Base-by-base conservation (phyloP, 2,329 filamentous ascomycete species). In the Diaporthe aspalathi region DNA sequence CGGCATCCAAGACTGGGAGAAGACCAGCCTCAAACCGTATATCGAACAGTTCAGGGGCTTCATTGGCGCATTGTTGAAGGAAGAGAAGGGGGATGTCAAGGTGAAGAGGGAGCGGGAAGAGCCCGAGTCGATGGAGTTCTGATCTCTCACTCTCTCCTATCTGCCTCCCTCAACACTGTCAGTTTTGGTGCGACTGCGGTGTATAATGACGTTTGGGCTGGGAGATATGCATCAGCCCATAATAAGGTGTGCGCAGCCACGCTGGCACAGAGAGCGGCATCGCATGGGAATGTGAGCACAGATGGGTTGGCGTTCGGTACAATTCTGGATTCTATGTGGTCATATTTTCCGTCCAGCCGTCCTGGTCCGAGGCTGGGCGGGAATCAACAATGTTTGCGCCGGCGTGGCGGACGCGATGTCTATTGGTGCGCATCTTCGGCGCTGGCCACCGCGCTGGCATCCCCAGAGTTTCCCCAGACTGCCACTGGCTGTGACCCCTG, bases 21-120 rank as follows among this genome's bases (percentile, higher is more conserved):
- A 98, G 89, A 99, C 96, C 29, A 94, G 94, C 75, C 82, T 99
- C 78, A 97, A 93, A 84, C 94, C 94, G 11, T 98, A 97, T 79
- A 90, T 98, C 45, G 95, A 98, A 71, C 91, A 92, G 76, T 98
- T 99, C 82, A 89, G 93, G 75, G 88, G 86, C 0, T 97, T 98
- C 81, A 94, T 98, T 9, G 87, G 89, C 12, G 87, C 84, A 0
- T 81, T 99, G 69, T 87, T 98, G 80, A 95, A 92, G 80, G 95
- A 97, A 72, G 91, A 92, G 79, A 85, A 85, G 73, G 72, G 65
- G 16, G 90, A 85, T 70, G 79, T 81, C 5, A 84, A 80, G 74
- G 81, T 89, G 6, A 90, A 90, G 83, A 78, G 88, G 72, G 88
- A 90, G 78, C 81, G 87, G 29, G 87, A 88, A 2, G 86, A 87